Percentiles rank a stretch among this genome's conserved stretches.
Evolutionary conservation across 208 protist genomes (phyloP).

Genomic region (Leishmania mexicana): DNA sequence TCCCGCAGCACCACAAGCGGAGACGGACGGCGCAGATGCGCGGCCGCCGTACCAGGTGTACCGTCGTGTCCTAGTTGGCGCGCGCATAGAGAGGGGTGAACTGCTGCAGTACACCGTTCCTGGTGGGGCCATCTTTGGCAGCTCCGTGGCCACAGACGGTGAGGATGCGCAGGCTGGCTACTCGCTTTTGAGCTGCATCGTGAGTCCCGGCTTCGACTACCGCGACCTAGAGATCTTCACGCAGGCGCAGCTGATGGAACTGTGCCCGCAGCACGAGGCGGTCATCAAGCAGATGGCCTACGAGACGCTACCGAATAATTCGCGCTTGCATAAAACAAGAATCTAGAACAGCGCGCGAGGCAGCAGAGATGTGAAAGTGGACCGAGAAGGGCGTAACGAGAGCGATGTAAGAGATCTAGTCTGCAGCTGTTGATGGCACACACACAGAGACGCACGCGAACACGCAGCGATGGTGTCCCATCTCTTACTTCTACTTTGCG

Average conservation of each 20-base stretch:
- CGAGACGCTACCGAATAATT: constrained; percentile 31
- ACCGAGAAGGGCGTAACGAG: neutral
- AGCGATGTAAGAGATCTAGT: neutral
- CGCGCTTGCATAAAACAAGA: neutral
- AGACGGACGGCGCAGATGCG: constrained; percentile 2
- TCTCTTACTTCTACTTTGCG: neutral
- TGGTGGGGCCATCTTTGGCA: constrained; percentile 48
- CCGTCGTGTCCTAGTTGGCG: constrained; percentile 30
- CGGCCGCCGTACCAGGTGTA: constrained; percentile 30
- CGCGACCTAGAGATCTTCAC: constrained; percentile 62
- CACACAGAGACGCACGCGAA: neutral
- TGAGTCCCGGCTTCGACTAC: constrained; percentile 50
- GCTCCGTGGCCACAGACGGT: constrained; percentile 28
- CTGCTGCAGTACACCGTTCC: constrained; percentile 57
- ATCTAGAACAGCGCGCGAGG: neutral
- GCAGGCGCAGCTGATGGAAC: constrained; percentile 39
- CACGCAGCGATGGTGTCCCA: neutral
- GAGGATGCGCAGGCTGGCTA: constrained; percentile 27
- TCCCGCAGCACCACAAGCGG: neutral
- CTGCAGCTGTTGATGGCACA: neutral
- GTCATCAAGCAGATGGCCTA: constrained; percentile 57
- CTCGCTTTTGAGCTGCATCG: constrained; percentile 56
- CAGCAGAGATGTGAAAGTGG: neutral
- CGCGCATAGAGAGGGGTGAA: constrained; percentile 36
- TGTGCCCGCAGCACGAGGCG: constrained; percentile 49